Base-by-base conservation (phyloP, 768 basidiomycete species). In the Macrolepiota dolichaula region DNA sequence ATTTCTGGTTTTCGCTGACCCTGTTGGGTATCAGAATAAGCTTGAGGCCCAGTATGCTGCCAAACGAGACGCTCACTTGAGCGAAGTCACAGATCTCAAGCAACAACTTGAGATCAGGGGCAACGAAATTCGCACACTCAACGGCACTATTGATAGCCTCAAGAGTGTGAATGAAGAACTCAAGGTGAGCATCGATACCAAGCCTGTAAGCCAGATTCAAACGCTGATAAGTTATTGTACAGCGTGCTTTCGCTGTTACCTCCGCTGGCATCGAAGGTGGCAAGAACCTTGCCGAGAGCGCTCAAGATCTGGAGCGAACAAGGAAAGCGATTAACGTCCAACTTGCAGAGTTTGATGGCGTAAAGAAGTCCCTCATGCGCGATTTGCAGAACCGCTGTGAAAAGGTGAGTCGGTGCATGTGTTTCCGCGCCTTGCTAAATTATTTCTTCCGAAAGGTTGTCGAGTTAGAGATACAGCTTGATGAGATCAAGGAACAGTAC, bases 351-450 rank as follows among this genome's bases (percentile, higher is more conserved):
- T 99, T 99, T 73, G 97, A 99, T 71, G 91, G 92, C 19, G 95
- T 97, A 67, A 98, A 98, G 84, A 96, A 97, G 79, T 96, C 92
- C 51, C 85, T 99, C 64, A 97, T 99, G 92, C 89, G 94, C 38
- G 97, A 99, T 79, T 77, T 99, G 67, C 96, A 98, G 79, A 98
- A 99, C 74, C 95, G 97, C 29, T 99, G 97, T 73, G 97, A 99
- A 81, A 98, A 98, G 88, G 96, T 93, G 56, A 63, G 75, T 66
- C 32, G 22, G 57, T 38, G 19, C 25, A n/a, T 40, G 40, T 49
- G 27, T 51, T 11, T 22, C 37, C 13, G 15, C 27, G 32, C 27
- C 13, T 32, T 13, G 12, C 52, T 63, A 59, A 42, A 47, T n/a
- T 11, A 25, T 19, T 25, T n/a, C 40, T 29, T 63, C 22, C 58